A percentile compares a stretch with the other conserved stretches of the same genome.
These are phyloP conservation scores for Leccinum cinnamomeum DNA, from an alignment of 1,284 basidiomycete species.

Conservation along the genomic window DNA sequence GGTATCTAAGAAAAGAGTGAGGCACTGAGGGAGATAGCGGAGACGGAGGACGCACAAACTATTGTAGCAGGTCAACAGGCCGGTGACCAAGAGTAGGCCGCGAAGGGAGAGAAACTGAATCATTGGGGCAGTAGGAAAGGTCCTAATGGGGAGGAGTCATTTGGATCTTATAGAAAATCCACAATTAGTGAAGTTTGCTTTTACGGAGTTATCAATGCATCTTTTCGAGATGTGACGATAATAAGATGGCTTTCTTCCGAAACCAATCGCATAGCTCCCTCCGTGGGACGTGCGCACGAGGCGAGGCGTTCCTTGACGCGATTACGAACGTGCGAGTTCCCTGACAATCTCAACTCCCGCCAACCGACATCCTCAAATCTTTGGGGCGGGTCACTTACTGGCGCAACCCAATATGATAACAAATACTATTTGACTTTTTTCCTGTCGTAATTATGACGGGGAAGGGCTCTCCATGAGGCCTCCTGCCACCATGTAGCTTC, in stretches of 20 bases:
- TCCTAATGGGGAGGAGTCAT: background rate
- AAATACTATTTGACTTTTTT: background rate
- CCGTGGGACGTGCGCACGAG: conserved; percentile 18
- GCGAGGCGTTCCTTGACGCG: conserved; percentile 1
- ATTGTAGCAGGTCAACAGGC: conserved; percentile 21
- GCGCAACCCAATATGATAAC: background rate
- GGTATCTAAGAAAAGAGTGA: conserved; percentile 14
- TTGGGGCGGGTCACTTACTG: background rate
- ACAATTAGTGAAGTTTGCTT: background rate
- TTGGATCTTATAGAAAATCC: conserved; percentile 19
- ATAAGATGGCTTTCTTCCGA: background rate
- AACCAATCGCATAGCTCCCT: conserved; percentile 17
- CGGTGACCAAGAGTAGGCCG: conserved; percentile 20
- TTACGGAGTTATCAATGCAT: conserved; percentile 1
- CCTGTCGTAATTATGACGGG: background rate
- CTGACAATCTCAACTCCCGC: background rate
- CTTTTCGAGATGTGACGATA: background rate
- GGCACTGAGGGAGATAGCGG: background rate
- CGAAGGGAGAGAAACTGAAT: conserved; percentile 14
- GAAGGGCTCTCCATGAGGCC: background rate
- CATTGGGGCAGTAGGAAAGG: background rate
- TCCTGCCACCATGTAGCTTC: background rate
- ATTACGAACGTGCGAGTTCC: conserved; percentile 24
- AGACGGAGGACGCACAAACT: conserved; percentile 11
- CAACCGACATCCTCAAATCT: conserved; percentile 5